Conservation (phyloP, 768 basidiomycete genomes). For the Suillus alpinus region DNA sequence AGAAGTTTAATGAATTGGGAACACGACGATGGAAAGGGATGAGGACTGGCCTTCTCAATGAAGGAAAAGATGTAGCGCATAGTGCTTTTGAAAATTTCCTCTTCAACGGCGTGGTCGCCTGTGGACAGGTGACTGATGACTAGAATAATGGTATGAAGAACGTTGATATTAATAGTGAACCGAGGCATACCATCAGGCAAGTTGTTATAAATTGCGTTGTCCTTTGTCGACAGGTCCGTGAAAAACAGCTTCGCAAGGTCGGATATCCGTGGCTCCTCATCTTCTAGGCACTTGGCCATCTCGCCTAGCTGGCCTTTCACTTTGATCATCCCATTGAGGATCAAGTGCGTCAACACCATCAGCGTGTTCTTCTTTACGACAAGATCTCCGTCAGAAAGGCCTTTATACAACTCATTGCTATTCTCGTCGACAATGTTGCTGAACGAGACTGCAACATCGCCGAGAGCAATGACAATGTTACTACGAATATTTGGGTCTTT, state of each 20-base stretch:
- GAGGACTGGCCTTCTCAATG: conserved; percentile 80
- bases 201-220: conserved; percentile 99
- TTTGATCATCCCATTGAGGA: conserved; percentile 99
- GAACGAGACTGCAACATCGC: conserved; percentile 98
- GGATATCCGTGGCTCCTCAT: conserved; percentile 79
- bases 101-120: conserved; percentile 89
- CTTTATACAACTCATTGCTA: conserved; percentile 91
- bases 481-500: conserved; percentile 87
- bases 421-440: conserved; percentile 97
- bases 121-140: conserved; percentile 94
- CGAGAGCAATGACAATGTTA: conserved; percentile 96
- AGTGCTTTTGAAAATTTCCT: conserved; percentile 88
- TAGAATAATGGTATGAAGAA: conserved; percentile 26
- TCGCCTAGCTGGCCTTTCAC: conserved; percentile 99
- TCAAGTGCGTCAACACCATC: conserved; percentile 96
- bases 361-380: conserved; percentile 99
- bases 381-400: conserved; percentile 80
- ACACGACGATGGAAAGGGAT: neutral
- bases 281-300: conserved; percentile 99
- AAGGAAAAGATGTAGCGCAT: conserved; percentile 95
- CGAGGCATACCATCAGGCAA: conserved; percentile 78
- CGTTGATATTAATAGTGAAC: neutral
- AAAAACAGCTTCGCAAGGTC: conserved; percentile 99
- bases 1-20: neutral
- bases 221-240: conserved; percentile 92